Conservation (phyloP, 805 yeast species). For the Torulaspora quercuum region DNA sequence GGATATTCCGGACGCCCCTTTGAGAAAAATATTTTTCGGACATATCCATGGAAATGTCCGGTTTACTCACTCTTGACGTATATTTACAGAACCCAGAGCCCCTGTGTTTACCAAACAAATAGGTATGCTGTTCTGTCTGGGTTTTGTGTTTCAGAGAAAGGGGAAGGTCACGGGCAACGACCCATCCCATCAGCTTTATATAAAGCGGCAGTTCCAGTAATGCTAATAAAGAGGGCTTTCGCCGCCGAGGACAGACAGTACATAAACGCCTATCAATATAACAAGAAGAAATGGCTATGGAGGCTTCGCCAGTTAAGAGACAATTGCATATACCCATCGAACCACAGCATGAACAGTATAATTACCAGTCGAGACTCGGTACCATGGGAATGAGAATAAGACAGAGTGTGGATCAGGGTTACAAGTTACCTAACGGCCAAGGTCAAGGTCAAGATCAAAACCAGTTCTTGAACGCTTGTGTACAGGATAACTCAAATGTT, state of each 20-base stretch:
- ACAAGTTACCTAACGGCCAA: constrained; percentile 27
- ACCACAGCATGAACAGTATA: constrained; percentile 21
- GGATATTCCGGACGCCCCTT: constrained; percentile 1
- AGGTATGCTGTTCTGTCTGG: constrained; percentile 3
- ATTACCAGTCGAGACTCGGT: constrained; percentile 42
- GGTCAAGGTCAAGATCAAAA: constrained; percentile 5
- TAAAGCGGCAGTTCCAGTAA: too few species aligned
- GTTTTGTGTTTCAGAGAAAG: neutral
- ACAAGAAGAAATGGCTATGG: constrained; percentile 4
- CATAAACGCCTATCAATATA: neutral
- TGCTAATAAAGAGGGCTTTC: too few species aligned
- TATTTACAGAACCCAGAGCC: constrained; percentile 20
- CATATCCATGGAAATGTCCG: too few species aligned
- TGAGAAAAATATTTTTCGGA: neutral
- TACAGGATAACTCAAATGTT: constrained; percentile 25
- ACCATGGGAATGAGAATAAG: constrained; percentile 71
- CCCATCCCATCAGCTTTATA: constrained; percentile 1
- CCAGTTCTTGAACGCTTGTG: constrained; percentile 18
- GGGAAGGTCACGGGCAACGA: neutral
- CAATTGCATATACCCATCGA: constrained; percentile 31
- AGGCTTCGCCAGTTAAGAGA: constrained; percentile 37
- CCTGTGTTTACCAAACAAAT: constrained; percentile 14
- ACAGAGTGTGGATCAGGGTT: constrained; percentile 63
- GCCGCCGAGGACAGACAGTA: too few species aligned
- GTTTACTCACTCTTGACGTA: neutral